phyloP scores from a whole-genome alignment of 179 eudicot genomes.

The Spinacia oleracea region DNA sequence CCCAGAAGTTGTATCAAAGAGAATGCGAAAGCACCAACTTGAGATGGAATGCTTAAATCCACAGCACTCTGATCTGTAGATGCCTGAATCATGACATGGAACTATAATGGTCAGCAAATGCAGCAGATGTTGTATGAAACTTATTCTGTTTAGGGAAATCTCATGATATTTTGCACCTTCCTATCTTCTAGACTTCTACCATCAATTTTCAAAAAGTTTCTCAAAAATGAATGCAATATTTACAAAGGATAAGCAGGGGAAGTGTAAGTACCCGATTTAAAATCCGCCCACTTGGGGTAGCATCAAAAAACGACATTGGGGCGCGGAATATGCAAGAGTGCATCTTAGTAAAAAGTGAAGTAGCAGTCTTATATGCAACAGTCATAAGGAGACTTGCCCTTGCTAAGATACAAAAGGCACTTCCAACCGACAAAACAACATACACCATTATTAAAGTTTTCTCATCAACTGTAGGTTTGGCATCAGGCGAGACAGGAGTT shows the following conservation, averaged over 20 bases:
- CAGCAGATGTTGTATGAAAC: slow-evolving; percentile 31
- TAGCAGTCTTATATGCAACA: slow-evolving; percentile 56
- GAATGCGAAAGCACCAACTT: slow-evolving; percentile 48
- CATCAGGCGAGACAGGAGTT: slow-evolving; percentile 62
- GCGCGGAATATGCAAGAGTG: slow-evolving; percentile 59
- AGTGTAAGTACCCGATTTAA: slow-evolving; percentile 49
- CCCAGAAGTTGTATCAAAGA: slow-evolving; percentile 61
- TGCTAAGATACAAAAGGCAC: slow-evolving; percentile 59
- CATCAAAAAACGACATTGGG: slow-evolving; percentile 74
- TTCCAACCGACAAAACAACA: slow-evolving; percentile 58
- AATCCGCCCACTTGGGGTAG: slow-evolving; percentile 71
- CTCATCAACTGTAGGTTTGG: slow-evolving; percentile 40
- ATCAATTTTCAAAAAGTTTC: background rate
- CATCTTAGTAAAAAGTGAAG: slow-evolving; percentile 56
- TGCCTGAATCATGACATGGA: slow-evolving; percentile 57
- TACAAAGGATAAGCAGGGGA: background rate
- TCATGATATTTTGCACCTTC: background rate
- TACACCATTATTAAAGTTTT: slow-evolving; percentile 63
- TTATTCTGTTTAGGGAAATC: slow-evolving; percentile 7
- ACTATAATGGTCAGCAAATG: slow-evolving; percentile 37
- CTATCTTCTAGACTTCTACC: background rate
- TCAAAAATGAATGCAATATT: too few relatives aligned
- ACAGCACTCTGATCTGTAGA: slow-evolving; percentile 73
- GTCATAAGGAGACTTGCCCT: slow-evolving; percentile 46
- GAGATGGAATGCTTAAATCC: slow-evolving; percentile 50